A percentile compares a stretch with the other conserved stretches of the same genome.
phyloP scores from a whole-genome alignment of 495 filamentous ascomycete genomes.

The Antarctomyces pellizariae region DNA sequence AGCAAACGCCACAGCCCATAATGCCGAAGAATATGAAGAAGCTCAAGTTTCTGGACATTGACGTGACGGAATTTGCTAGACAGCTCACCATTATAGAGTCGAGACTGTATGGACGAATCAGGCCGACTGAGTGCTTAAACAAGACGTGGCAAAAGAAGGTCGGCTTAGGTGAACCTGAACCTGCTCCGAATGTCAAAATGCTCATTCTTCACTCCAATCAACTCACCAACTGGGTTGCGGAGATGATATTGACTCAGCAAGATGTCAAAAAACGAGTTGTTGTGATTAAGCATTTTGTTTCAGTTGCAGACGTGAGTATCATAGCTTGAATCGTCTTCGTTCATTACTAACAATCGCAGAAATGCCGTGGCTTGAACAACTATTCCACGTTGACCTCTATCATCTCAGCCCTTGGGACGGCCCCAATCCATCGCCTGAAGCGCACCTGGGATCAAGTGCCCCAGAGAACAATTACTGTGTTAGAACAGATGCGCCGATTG shows the following conservation, averaged over 20 bases:
- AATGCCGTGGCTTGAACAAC: slow-evolving; percentile 86
- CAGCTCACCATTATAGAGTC: slow-evolving; percentile 96
- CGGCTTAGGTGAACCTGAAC: slow-evolving; percentile 56
- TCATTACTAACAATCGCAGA: slow-evolving; percentile 27
- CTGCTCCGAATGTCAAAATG: slow-evolving; percentile 82
- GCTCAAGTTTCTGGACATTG: slow-evolving; percentile 94
- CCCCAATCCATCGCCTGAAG: slow-evolving; percentile 79
- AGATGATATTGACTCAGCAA: slow-evolving; percentile 88
- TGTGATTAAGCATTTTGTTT: slow-evolving; percentile 96
- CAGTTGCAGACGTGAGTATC: slow-evolving; percentile 66
- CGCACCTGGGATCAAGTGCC: slow-evolving; percentile 92
- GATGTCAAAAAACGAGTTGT: slow-evolving; percentile 90
- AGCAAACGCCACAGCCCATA: slow-evolving; percentile 62
- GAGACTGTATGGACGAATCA: slow-evolving; percentile 81
- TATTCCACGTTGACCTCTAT: slow-evolving; percentile 97
- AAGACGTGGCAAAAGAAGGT: slow-evolving; percentile 98
- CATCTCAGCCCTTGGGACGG: slow-evolving; percentile 81
- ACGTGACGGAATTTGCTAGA: slow-evolving; percentile 82
- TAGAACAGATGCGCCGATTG: slow-evolving; percentile 78
- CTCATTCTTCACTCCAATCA: slow-evolving; percentile 95
- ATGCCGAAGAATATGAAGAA: slow-evolving; percentile 99
- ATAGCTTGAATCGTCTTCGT: slow-evolving; percentile 1
- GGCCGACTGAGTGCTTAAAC: slow-evolving; percentile 83
- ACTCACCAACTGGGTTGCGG: slow-evolving; percentile 98
- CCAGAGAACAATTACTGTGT: slow-evolving; percentile 46